Base-by-base conservation (phyloP, 257 asterid species). In the Verbascum thapsus region DNA sequence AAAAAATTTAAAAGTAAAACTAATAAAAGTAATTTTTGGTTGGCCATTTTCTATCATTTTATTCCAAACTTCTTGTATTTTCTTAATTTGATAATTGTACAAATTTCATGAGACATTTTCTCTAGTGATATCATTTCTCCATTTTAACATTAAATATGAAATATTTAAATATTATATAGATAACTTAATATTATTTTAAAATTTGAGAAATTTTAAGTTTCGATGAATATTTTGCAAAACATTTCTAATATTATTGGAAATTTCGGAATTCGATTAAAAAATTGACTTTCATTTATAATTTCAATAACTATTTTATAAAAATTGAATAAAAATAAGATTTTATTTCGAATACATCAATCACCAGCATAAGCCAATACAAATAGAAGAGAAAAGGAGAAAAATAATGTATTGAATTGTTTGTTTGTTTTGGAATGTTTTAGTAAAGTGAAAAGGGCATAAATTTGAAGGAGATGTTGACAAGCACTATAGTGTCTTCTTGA, bases 401-500 rank as follows among this genome's bases (percentile, higher is more conserved):
- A 50, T 8, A 0, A 19, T 16, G 19, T 17, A 56, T 12, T 57
- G 8, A 57, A 57, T 20, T 3, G 34, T 39, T 35, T 16, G 10
- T 57, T 0, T 1, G 5, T 6, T 30, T 39, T 40, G 10, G 19
- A 34, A 6, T n/a, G 3, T 10, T 19, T 35, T 20, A 49, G 18
- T 17, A 11, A 39, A 59, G 12, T 18, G 7, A 13, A 2, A 15
- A 34, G 6, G 2, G 35, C 18, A 50, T 26, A 43, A 39, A 48
- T 48, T 48, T 20, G 62, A 19, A 20, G 38, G 57, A 53, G 64
- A 72, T 53, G 47, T 58, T 59, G 67, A 45, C 71, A 56, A 67
- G 67, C 74, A 67, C 74, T 67, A n/a, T n/a, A 73, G 53, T 41
- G 50, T 34, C 55, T 53, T 61, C 35, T 53, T 45, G 30, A 47